Conservation (phyloP, 1,284 basidiomycete genomes). For the Melampsora americana region DNA sequence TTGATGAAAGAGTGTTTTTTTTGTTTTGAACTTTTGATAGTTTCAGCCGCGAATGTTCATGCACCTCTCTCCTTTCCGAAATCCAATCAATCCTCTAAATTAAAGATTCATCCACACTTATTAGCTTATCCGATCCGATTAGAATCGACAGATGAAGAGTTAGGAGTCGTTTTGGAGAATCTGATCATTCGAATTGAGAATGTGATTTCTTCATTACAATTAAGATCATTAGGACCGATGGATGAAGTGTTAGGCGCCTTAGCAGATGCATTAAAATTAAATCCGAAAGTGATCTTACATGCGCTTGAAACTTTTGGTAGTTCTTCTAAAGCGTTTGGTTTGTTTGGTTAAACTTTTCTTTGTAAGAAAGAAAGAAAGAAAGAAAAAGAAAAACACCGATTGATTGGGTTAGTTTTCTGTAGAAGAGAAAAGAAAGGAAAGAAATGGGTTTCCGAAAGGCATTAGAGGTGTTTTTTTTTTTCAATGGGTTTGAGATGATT, state of each 20-base stretch:
- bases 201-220: conserved; percentile 63
- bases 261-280: conserved; percentile 51
- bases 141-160: conserved; percentile 71
- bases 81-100: conserved; percentile 14
- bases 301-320: conserved; percentile 49
- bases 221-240: conserved; percentile 51
- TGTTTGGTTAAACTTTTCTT: too few relatives aligned
- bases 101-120: conserved; percentile 59
- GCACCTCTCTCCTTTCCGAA: conserved; percentile 23
- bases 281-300: conserved; percentile 49
- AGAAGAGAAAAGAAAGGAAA: too few relatives aligned
- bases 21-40: conserved; percentile 35
- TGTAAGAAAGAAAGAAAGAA: too few relatives aligned
- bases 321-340: conserved; percentile 16
- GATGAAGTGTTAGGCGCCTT: conserved; percentile 55
- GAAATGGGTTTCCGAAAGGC: too few relatives aligned
- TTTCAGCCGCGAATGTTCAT: conserved; percentile 40
- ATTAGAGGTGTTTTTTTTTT: too few relatives aligned
- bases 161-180: conserved; percentile 68
- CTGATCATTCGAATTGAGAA: conserved; percentile 68
- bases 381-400: too few relatives aligned
- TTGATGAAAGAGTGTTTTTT: too few relatives aligned
- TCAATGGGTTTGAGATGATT: too few relatives aligned
- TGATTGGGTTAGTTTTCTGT: too few relatives aligned
- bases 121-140: conserved; percentile 71